A percentile compares a stretch with the other conserved stretches of the same genome.
Conservation (phyloP, 768 basidiomycete species). For the Podaxis sp. region DNA sequence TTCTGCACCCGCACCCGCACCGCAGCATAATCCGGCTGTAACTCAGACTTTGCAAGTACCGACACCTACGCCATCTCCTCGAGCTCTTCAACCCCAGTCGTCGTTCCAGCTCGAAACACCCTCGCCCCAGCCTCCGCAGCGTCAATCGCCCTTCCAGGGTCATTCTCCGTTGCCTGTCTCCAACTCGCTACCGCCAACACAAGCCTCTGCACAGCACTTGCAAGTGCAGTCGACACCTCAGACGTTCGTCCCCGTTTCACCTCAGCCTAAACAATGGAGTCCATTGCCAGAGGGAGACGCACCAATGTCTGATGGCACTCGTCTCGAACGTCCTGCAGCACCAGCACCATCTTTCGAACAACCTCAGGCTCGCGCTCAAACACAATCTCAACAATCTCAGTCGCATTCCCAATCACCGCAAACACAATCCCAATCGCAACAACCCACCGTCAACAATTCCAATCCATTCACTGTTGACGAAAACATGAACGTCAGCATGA, state of each 20-base stretch:
- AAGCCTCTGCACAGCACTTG: not conserved
- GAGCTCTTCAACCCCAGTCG: not conserved
- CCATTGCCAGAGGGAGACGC: not conserved
- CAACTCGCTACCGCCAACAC: not conserved
- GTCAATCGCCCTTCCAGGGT: not conserved
- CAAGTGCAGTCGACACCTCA: not conserved
- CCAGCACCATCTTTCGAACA: not conserved
- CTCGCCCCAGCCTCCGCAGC: not conserved
- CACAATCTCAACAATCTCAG: not conserved
- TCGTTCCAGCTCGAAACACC: slow-evolving; percentile 2
- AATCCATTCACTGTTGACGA: not conserved
- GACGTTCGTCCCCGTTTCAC: not conserved
- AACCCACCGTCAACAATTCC: not conserved
- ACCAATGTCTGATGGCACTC: not conserved
- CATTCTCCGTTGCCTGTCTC: not conserved
- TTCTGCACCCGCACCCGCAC: not conserved
- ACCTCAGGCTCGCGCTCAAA: not conserved
- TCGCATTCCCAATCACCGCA: not conserved
- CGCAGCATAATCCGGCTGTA: not conserved
- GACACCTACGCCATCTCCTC: not conserved
- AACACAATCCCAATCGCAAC: not conserved
- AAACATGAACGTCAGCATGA: not conserved
- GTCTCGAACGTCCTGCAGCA: not conserved
- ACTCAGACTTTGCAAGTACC: not conserved
- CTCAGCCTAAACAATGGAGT: slow-evolving; percentile 1